phyloP scores from a whole-genome alignment of 768 basidiomycete genomes.

The Gloeophyllum trabeum region DNA sequence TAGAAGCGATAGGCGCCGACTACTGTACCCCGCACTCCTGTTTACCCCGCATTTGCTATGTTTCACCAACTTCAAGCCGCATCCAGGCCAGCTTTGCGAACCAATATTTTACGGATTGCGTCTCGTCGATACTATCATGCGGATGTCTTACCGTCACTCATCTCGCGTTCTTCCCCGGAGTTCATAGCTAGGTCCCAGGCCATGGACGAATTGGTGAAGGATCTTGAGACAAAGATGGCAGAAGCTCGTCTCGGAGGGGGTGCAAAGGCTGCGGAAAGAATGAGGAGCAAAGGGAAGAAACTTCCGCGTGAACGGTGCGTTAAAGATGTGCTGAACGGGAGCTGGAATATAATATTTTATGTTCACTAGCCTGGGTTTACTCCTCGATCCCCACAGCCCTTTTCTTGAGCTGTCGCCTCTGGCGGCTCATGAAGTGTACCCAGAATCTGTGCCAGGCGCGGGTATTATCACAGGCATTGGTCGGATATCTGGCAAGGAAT shows the following conservation, averaged over 20 bases:
- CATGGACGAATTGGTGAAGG: constrained; percentile 61
- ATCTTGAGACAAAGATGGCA: constrained; percentile 49
- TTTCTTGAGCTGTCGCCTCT: constrained; percentile 83
- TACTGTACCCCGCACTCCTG: no score
- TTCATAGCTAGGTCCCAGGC: constrained; percentile 54
- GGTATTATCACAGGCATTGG: constrained; percentile 79
- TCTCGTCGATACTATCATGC: constrained; percentile 44
- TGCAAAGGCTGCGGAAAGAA: constrained; percentile 58
- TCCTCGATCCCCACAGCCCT: constrained; percentile 80
- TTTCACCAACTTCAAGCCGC: no score
- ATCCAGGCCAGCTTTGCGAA: no score
- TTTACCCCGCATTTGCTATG: no score
- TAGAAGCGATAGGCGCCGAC: no score
- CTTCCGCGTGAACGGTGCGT: constrained; percentile 74
- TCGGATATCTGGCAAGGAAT: constrained; percentile 70
- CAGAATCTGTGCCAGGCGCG: constrained; percentile 68
- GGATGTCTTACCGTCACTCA: constrained; percentile 58
- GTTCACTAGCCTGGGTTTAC: constrained; percentile 42
- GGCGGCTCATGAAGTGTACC: constrained; percentile 83
- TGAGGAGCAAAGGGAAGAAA: constrained; percentile 70
- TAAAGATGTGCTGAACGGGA: constrained; percentile 5
- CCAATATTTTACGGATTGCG: no score
- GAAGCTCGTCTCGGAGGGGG: constrained; percentile 64
- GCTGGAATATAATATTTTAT: neutral
- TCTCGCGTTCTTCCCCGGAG: constrained; percentile 62